Conservation (phyloP, 2,329 filamentous ascomycete species). For the Cryphonectria japonica region DNA sequence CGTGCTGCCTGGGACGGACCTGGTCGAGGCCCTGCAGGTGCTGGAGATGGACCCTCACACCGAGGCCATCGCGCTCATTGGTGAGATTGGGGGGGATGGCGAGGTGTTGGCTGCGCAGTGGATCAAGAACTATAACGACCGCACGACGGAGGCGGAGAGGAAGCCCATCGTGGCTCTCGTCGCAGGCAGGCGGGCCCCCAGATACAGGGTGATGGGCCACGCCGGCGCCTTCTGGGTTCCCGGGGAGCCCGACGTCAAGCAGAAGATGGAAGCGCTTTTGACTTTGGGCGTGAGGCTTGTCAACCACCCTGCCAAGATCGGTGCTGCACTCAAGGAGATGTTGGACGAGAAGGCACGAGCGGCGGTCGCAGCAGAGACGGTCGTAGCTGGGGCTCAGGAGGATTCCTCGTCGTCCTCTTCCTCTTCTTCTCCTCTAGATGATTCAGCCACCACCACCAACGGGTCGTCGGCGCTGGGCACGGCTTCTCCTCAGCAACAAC, state of each 20-base stretch:
- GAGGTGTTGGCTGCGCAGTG: slow-evolving; percentile 75
- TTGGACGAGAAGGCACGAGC: slow-evolving; percentile 44
- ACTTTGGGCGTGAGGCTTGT: slow-evolving; percentile 71
- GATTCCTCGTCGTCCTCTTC: neutral
- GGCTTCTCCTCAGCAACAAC: slow-evolving; percentile 31
- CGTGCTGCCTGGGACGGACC: slow-evolving; percentile 73
- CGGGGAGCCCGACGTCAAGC: slow-evolving; percentile 65
- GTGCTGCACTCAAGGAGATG: slow-evolving; percentile 66
- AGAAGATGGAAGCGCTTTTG: slow-evolving; percentile 71
- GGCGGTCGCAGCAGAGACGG: slow-evolving; percentile 7
- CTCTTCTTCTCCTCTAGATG: neutral
- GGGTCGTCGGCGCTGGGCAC: slow-evolving; percentile 20
- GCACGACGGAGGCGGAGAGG: slow-evolving; percentile 52
- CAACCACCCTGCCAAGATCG: slow-evolving; percentile 77
- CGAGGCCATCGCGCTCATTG: slow-evolving; percentile 71
- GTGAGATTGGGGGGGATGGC: slow-evolving; percentile 71
- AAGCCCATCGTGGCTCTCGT: slow-evolving; percentile 79
- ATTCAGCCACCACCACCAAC: neutral
- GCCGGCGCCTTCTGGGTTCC: slow-evolving; percentile 73
- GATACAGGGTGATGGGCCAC: slow-evolving; percentile 75
- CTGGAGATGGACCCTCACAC: slow-evolving; percentile 70
- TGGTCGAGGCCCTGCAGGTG: slow-evolving; percentile 70
- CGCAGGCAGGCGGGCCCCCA: slow-evolving; percentile 66
- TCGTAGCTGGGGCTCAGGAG: neutral
- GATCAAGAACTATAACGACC: slow-evolving; percentile 67